Evolutionary conservation across 495 filamentous ascomycete genomes (phyloP).

Genomic region (Jackrogersella multiformis): DNA sequence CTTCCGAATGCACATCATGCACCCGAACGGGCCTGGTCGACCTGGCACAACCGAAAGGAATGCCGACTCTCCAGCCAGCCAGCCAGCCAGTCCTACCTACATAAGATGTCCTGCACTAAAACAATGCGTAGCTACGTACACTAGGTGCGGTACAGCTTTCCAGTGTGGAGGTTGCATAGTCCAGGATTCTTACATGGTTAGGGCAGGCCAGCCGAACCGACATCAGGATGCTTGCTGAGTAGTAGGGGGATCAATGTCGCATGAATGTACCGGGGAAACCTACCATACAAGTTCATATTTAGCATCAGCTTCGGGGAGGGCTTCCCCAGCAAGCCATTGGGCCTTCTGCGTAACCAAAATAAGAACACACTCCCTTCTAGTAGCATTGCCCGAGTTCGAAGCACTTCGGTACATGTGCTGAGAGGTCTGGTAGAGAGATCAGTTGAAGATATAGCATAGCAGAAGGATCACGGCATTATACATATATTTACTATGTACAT

Average conservation of each 20-base stretch:
- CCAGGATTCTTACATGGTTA: conserved; percentile 39
- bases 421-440: conserved; percentile 12
- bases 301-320: conserved; percentile 36
- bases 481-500: not conserved
- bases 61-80: conserved; percentile 42
- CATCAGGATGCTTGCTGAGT: conserved; percentile 32
- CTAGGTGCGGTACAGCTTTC: conserved; percentile 36
- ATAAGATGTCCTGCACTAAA: conserved; percentile 36
- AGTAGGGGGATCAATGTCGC: conserved; percentile 31
- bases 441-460: conserved; percentile 12
- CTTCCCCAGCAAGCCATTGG: conserved; percentile 28
- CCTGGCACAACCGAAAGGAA: conserved; percentile 39
- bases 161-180: conserved; percentile 45
- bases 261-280: conserved; percentile 34
- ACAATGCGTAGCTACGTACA: conserved; percentile 28
- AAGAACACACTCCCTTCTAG: conserved; percentile 21
- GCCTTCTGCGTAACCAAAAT: conserved; percentile 13
- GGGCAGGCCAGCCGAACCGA: conserved; percentile 36
- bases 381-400: conserved; percentile 12
- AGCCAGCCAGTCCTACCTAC: conserved; percentile 42
- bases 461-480: not conserved
- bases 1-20: conserved; percentile 46
- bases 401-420: conserved; percentile 19
- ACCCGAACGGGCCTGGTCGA: conserved; percentile 40
- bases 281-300: conserved; percentile 34